phyloP scores from a whole-genome alignment of 139 green algal genomes.

The Coccomyxa sp. region DNA sequence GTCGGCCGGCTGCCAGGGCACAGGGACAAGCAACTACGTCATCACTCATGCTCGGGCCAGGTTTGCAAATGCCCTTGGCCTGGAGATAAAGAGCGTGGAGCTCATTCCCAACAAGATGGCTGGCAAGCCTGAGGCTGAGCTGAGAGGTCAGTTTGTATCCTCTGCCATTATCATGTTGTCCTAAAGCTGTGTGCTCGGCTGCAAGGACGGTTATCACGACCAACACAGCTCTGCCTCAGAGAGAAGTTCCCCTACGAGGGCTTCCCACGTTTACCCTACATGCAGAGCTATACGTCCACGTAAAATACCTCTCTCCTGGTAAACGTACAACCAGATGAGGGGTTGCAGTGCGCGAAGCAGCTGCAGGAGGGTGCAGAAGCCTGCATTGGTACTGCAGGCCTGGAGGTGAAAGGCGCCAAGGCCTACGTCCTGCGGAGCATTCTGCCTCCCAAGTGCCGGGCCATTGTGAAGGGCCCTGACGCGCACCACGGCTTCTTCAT shows the following conservation, averaged over 20 bases:
- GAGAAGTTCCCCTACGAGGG: neutral
- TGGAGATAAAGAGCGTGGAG: constrained; percentile 23
- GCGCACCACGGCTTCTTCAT: neutral
- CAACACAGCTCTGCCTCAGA: neutral
- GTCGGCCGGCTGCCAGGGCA: too few species aligned
- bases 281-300: neutral
- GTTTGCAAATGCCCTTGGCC: constrained; percentile 12
- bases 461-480: neutral
- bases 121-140: neutral
- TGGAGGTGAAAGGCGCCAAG: constrained; percentile 5
- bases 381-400: neutral
- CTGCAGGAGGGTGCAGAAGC: neutral
- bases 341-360: neutral
- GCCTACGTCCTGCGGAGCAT: constrained; percentile 23
- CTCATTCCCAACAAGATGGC: neutral
- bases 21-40: neutral
- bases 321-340: too few species aligned
- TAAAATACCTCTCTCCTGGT: too few species aligned
- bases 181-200: too few species aligned
- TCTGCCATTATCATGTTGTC: neutral
- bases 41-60: neutral
- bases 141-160: neutral
- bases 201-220: too few species aligned
- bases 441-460: constrained; percentile 1
- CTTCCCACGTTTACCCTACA: neutral